phyloP scores from a whole-genome alignment of 2,329 filamentous ascomycete species.

The Monosporascus sp. region DNA sequence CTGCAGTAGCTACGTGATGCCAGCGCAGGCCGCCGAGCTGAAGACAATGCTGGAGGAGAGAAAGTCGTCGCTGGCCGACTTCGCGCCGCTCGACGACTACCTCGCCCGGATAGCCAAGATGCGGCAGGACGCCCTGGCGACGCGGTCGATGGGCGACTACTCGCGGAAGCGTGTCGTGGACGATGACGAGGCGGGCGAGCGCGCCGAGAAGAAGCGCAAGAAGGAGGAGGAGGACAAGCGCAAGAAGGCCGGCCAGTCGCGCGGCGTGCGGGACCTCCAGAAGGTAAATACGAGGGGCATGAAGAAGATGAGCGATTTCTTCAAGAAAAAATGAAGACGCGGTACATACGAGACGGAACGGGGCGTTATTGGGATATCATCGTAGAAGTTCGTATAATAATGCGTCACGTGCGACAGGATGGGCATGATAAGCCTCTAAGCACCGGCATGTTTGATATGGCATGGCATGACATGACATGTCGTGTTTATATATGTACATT shows the following conservation, averaged over 20 bases:
- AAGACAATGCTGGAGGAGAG: constrained; percentile 34
- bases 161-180: constrained; percentile 62
- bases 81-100: constrained; percentile 65
- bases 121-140: constrained; percentile 64
- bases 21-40: constrained; percentile 37
- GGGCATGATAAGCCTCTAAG: too few species aligned
- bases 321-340: constrained; percentile 57
- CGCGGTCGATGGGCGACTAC: constrained; percentile 64
- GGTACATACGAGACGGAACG: too few species aligned
- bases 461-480: background rate
- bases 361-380: too few species aligned
- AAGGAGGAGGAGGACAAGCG: constrained; percentile 85
- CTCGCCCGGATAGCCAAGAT: constrained; percentile 60
- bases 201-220: constrained; percentile 76
- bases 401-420: too few species aligned
- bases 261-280: constrained; percentile 71
- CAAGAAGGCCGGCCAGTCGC: constrained; percentile 69
- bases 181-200: constrained; percentile 59
- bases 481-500: background rate
- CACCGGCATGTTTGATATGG: too few species aligned
- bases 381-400: too few species aligned
- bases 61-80: constrained; percentile 45
- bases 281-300: constrained; percentile 91
- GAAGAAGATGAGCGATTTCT: constrained; percentile 96
- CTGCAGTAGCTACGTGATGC: constrained; percentile 53